Conservation (phyloP, 1,139 yeast species). For the Yamadazyma taylorii region DNA sequence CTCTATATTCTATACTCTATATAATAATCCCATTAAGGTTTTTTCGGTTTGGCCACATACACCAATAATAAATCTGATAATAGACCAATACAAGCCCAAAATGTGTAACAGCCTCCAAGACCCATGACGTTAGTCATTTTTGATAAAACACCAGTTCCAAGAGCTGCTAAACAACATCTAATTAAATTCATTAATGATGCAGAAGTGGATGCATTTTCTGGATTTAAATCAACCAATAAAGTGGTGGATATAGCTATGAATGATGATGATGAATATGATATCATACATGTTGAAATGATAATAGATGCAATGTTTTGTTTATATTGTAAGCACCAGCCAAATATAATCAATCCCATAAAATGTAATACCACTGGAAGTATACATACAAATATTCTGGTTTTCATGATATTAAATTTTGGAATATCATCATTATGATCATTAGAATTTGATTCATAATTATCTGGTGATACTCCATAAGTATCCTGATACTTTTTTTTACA, state of each 20-base stretch:
- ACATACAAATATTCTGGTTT: slow-evolving; percentile 29
- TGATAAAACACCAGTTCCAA: slow-evolving; percentile 33
- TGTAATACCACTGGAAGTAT: slow-evolving; percentile 24
- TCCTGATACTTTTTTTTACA: slow-evolving; percentile 19
- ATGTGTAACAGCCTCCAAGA: slow-evolving; percentile 39
- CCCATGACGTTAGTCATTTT: slow-evolving; percentile 28
- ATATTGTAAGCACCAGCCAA: slow-evolving; percentile 42
- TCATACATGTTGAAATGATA: slow-evolving; percentile 30
- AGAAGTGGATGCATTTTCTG: slow-evolving; percentile 34
- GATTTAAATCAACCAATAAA: slow-evolving; percentile 38
- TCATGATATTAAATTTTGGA: slow-evolving; percentile 29
- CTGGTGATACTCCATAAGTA: slow-evolving; percentile 11
- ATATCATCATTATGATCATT: slow-evolving; percentile 16
- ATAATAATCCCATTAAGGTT: slow-evolving; percentile 1
- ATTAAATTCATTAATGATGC: slow-evolving; percentile 39
- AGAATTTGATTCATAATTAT: slow-evolving; percentile 6
- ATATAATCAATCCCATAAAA: slow-evolving; percentile 32
- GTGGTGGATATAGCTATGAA: slow-evolving; percentile 34
- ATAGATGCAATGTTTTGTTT: slow-evolving; percentile 27
- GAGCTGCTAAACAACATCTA: slow-evolving; percentile 38
- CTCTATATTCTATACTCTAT: slow-evolving; percentile 1
- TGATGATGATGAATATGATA: slow-evolving; percentile 29
- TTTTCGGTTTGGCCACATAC: slow-evolving; percentile 13
- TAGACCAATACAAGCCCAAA: slow-evolving; percentile 31
- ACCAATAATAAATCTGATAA: slow-evolving; percentile 21